These are phyloP conservation scores for Myrmaecium sp. DNA, from an alignment of 2,329 filamentous ascomycete species.

Conservation along the genomic window DNA sequence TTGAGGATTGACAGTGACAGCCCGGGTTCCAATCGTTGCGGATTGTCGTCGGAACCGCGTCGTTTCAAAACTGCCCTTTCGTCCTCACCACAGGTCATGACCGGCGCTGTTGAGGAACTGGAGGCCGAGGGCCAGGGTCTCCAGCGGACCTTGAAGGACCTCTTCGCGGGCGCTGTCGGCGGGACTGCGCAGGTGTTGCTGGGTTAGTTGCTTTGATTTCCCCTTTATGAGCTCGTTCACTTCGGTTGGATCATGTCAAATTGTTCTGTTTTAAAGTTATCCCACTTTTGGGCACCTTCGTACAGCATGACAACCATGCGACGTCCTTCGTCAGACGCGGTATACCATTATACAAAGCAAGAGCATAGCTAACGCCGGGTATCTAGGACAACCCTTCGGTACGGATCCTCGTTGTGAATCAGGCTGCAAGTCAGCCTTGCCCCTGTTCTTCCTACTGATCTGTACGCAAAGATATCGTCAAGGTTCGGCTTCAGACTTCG, in stretches of 20 bases:
- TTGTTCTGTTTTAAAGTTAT: constrained; percentile 1
- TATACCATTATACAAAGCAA: too few relatives aligned
- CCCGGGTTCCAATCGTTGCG: too few relatives aligned
- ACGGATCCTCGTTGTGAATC: too few relatives aligned
- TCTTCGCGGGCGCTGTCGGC: constrained; percentile 78
- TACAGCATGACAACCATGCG: neutral
- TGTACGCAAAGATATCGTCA: constrained; percentile 60
- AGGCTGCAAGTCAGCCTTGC: constrained; percentile 3
- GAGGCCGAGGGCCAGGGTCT: constrained; percentile 18
- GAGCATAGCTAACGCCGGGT: too few relatives aligned
- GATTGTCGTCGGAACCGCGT: too few relatives aligned
- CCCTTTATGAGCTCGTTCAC: neutral
- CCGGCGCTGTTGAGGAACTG: constrained; percentile 22
- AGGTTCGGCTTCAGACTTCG: constrained; percentile 88
- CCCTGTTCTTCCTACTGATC: constrained; percentile 7
- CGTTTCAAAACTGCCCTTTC: too few relatives aligned
- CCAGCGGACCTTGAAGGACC: constrained; percentile 54
- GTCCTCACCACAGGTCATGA: constrained; percentile 6
- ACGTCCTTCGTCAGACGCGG: too few relatives aligned
- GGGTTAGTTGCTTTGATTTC: constrained; percentile 40
- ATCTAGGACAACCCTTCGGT: constrained; percentile 55
- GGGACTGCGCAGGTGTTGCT: constrained; percentile 88
- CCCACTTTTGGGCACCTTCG: neutral
- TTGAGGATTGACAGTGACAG: too few relatives aligned
- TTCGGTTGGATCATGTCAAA: neutral